Evolutionary conservation across 2,329 filamentous ascomycete genomes (phyloP).

Genomic region (Pyrenophora teres): DNA sequence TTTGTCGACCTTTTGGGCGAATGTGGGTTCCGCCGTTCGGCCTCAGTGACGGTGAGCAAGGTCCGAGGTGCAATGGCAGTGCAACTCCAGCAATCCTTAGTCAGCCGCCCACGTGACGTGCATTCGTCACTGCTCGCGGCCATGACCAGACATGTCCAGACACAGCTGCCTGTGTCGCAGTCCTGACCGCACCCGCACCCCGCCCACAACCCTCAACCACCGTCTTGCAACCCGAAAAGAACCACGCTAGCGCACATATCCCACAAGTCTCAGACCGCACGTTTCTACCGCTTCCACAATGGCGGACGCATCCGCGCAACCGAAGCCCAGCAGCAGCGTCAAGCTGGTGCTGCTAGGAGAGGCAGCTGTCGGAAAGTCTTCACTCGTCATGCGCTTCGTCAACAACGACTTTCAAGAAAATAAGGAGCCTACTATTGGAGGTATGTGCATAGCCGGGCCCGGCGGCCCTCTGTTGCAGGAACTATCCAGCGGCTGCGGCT

Average conservation of each 20-base stretch:
- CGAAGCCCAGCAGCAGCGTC: conserved; percentile 98
- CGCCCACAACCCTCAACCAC: neutral
- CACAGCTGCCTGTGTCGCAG: conserved; percentile 20
- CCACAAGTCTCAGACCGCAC: conserved; percentile 4
- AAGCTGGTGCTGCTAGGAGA: conserved; percentile 98
- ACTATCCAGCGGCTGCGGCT: neutral
- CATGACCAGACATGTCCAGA: conserved; percentile 15
- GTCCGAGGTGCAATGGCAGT: too few species aligned
- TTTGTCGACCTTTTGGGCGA: neutral
- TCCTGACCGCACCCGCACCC: conserved; percentile 8
- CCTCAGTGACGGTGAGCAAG: neutral
- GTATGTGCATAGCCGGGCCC: conserved; percentile 56
- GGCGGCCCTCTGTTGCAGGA: neutral
- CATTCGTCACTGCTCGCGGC: conserved; percentile 24
- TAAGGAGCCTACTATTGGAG: conserved; percentile 98
- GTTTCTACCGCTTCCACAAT: conserved; percentile 52
- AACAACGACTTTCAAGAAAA: conserved; percentile 99
- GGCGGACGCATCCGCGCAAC: conserved; percentile 70
- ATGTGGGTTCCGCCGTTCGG: too few species aligned
- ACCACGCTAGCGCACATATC: neutral
- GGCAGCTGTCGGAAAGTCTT: conserved; percentile 99
- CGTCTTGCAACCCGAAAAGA: neutral
- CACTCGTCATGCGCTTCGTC: conserved; percentile 95
- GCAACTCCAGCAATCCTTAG: conserved; percentile 6
- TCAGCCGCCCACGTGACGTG: conserved; percentile 16